Evolutionary conservation across 108 stramenopile genomes (phyloP), one percentile per base, ranked within the genome.

Genomic region (Fragilariopsis cylindrus): DNA sequence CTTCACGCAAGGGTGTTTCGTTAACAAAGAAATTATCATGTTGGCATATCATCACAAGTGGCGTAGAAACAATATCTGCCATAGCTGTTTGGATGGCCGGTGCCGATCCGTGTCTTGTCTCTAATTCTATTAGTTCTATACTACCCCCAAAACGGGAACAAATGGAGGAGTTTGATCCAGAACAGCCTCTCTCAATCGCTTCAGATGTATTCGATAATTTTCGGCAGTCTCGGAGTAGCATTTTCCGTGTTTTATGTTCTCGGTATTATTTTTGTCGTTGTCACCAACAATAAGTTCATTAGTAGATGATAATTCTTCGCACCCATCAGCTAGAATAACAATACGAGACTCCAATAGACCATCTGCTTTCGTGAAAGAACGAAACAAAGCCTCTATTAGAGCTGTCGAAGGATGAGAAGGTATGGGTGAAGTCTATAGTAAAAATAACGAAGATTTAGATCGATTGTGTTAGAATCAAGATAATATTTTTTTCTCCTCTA

Each of bases 1-100:
- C 40, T 16, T 57, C 41, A 53, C 67, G 53, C 11, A 78, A 64
- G 2, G 60, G 55, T 58, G 77, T 74, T 30, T 70, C 68, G 11
- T 44, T 21, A 9, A 82, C 69, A 60, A 82, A 82, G 58, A 82
- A 82, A 45, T 82, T 82, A 41, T 82, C 81, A 65, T 82, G 81
- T 65, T 82, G 81, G 44, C 58, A 77, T 52, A 82, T 54, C 81
- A 79, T 75, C 5, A 82, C 73, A 44, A 69, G 74, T 45, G 81
- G 81, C n/a, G 77, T 82, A 7, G 43, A 39, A 53, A 75, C 74
- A 6, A 16, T 3, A 5, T 15, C 55, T 16, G 50, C 8, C 44
- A 82, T 53, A 19, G 63, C 77, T 15, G 65, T 60, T 53, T 65
- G 48, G 19, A 71, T 65, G 49, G 74, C 74, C 13, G 48, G 60